Evolutionary conservation across 2,329 filamentous ascomycete species (phyloP).

Genomic region (Golovinomyces cichoracearum): DNA sequence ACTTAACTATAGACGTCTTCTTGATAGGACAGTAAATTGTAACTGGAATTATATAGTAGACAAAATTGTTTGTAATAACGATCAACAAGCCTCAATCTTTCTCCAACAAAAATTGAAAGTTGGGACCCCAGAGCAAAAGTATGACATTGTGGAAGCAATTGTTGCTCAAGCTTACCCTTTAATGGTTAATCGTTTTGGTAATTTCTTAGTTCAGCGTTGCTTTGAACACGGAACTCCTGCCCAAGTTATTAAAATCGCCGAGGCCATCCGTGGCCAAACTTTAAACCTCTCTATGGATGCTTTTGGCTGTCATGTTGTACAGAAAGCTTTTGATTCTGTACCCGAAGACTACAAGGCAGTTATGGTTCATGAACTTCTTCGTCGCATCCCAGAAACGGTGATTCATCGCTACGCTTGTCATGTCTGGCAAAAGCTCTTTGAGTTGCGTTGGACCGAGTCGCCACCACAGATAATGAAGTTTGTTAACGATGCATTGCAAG

Average conservation of each 20-base stretch:
- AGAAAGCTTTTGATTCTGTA: constrained; percentile 95
- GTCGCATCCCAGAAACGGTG: constrained; percentile 87
- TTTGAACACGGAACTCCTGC: constrained; percentile 94
- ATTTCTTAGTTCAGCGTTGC: constrained; percentile 93
- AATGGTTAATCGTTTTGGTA: constrained; percentile 97
- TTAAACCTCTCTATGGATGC: constrained; percentile 92
- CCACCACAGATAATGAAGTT: constrained; percentile 97
- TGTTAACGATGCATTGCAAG: constrained; percentile 78
- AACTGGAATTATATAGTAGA: constrained; percentile 99
- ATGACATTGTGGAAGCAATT: constrained; percentile 88
- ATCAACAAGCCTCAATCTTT: constrained; percentile 97
- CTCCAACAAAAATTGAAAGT: constrained; percentile 97
- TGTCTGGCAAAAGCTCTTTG: constrained; percentile 98
- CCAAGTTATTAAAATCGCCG: constrained; percentile 82
- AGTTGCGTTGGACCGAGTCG: constrained; percentile 80
- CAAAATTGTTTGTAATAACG: constrained; percentile 97
- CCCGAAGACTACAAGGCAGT: constrained; percentile 93
- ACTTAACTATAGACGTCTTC: constrained; percentile 79
- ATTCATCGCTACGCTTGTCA: constrained; percentile 97
- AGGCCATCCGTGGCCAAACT: constrained; percentile 81
- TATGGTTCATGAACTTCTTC: constrained; percentile 94
- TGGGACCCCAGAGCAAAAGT: constrained; percentile 82
- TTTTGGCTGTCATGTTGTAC: constrained; percentile 92
- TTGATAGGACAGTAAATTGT: constrained; percentile 88
- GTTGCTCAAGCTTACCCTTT: constrained; percentile 80